Percentiles rank a stretch among this genome's conserved stretches.
Conservation (phyloP, 2,329 filamentous ascomycete genomes). For the Neofusicoccum kwambonambiense region DNA sequence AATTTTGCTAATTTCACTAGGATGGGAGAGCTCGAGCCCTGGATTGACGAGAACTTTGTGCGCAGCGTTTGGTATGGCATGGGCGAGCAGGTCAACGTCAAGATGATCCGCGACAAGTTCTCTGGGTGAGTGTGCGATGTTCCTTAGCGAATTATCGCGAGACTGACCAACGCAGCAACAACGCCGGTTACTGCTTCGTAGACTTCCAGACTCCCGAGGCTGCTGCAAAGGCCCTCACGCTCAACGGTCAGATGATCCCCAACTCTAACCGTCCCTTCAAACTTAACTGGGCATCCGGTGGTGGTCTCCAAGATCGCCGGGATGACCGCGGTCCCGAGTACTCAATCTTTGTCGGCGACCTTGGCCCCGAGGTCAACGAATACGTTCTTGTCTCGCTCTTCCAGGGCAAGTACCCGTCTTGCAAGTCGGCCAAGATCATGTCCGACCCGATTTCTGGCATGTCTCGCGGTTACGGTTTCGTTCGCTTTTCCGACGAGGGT, state of each 20-base stretch:
- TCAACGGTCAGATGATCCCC: conserved; percentile 87
- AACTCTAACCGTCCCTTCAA: conserved; percentile 96
- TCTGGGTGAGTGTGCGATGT: conserved; percentile 68
- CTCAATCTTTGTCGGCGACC: conserved; percentile 96
- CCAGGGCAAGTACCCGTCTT: conserved; percentile 91
- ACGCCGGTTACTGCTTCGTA: conserved; percentile 98
- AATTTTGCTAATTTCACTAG: conserved; percentile 45
- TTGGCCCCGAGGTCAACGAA: conserved; percentile 97
- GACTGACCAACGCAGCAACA: conserved; percentile 67
- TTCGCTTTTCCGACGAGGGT: conserved; percentile 91
- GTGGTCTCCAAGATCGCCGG: conserved; percentile 89
- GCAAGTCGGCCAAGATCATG: conserved; percentile 99
- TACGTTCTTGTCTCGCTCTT: conserved; percentile 96
- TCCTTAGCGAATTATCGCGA: neutral
- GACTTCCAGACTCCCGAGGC: conserved; percentile 83
- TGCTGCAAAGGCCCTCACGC: conserved; percentile 82
- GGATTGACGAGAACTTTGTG: conserved; percentile 99
- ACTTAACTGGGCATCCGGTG: conserved; percentile 98
- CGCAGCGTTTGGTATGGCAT: conserved; percentile 92
- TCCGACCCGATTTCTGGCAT: conserved; percentile 97
- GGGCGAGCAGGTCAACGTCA: conserved; percentile 93
- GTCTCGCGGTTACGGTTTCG: conserved; percentile 96
- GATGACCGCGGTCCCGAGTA: conserved; percentile 96
- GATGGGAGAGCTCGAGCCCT: conserved; percentile 99
- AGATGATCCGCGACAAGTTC: conserved; percentile 99